Evolutionary conservation across 1,284 basidiomycete genomes (phyloP), one percentile per base, ranked within the genome.

Genomic region (Nidula niveotomentosa): DNA sequence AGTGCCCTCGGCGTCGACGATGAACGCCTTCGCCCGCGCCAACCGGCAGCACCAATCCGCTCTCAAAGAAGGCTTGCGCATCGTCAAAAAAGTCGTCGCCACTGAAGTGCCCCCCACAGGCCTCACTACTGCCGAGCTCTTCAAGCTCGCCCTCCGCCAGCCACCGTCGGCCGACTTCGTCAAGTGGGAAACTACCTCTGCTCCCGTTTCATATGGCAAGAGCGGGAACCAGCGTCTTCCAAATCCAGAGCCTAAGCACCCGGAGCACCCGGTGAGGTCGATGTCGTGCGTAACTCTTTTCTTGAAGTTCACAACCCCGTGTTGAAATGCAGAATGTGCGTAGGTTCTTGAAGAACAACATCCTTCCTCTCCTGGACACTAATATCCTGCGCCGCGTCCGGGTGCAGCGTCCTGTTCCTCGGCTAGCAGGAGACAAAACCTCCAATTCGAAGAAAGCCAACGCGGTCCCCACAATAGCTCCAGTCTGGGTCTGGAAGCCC

Each of bases 271-370:
- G 10, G 68, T 86, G 46, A 75, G 76, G 17, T 86, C 85, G 6
- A 68, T 84, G 52, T 73, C 65, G 85, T 81, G 57, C 46, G 76
- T 67, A 6, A 51, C 18, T 34, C 33, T 45, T 47, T 46, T 12
- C 17, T 52, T 49, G 46, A 23, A n/a, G 6, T 36, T 18, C 44
- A 15, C 44, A 6, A 46, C 10, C 17, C 15, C 10, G 5, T 43
- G 13, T 44, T 50, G 30, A 46, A 23, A 48, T 18, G 8, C 1
- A 18, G 33, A 8, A 10, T 17, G 9, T 51, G 13, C 41, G 3
- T 17, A 89, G 86, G 23, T 86, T 84, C 61, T 66, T 89, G 18
- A 88, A 88, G 65, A 69, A 65, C 45, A 62, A 69, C n/a, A 69
- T 87, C 6, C 72, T 86, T 1, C 78, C 76, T 1, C 69, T 78